Conservation (phyloP, 768 basidiomycete genomes). For the Albatrellus ellisii region DNA sequence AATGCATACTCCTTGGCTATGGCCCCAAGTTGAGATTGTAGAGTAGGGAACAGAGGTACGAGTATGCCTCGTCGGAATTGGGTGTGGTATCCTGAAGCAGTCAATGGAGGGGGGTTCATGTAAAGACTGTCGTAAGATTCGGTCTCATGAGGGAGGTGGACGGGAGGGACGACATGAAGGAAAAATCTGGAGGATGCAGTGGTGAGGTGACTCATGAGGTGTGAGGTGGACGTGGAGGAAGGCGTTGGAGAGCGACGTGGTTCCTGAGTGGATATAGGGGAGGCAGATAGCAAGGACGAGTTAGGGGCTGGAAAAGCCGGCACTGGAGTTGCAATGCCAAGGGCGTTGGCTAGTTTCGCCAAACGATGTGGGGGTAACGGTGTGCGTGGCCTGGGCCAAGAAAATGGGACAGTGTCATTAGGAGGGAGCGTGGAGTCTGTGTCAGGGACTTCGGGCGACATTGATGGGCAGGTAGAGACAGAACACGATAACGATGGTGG, state of each 20-base stretch:
- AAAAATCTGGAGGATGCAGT: slow-evolving; percentile 48
- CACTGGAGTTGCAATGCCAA: slow-evolving; percentile 66
- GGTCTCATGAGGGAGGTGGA: slow-evolving; percentile 53
- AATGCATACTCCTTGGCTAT: slow-evolving; percentile 92
- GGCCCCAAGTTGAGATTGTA: slow-evolving; percentile 71
- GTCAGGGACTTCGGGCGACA: slow-evolving; percentile 3
- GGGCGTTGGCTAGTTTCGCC: slow-evolving; percentile 75
- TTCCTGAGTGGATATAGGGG: slow-evolving; percentile 18
- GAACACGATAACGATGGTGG: too few relatives aligned
- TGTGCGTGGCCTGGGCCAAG: slow-evolving; percentile 56
- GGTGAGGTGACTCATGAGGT: slow-evolving; percentile 22
- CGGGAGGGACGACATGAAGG: slow-evolving; percentile 75
- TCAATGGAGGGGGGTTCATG: slow-evolving; percentile 36
- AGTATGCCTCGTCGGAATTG: slow-evolving; percentile 79
- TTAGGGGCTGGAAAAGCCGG: slow-evolving; percentile 29
- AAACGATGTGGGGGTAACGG: slow-evolving; percentile 68
- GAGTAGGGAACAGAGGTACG: slow-evolving; percentile 70
- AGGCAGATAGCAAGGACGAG: slow-evolving; percentile 11
- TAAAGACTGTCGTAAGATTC: slow-evolving; percentile 29
- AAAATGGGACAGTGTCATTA: slow-evolving; percentile 9
- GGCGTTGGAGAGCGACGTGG: slow-evolving; percentile 27
- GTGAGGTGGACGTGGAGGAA: slow-evolving; percentile 26
- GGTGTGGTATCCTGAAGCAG: slow-evolving; percentile 63
- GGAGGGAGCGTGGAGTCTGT: background rate
- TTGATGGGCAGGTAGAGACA: too few relatives aligned